Conservation (phyloP, 2,329 filamentous ascomycete species). For the Ophiocordyceps australis region DNA sequence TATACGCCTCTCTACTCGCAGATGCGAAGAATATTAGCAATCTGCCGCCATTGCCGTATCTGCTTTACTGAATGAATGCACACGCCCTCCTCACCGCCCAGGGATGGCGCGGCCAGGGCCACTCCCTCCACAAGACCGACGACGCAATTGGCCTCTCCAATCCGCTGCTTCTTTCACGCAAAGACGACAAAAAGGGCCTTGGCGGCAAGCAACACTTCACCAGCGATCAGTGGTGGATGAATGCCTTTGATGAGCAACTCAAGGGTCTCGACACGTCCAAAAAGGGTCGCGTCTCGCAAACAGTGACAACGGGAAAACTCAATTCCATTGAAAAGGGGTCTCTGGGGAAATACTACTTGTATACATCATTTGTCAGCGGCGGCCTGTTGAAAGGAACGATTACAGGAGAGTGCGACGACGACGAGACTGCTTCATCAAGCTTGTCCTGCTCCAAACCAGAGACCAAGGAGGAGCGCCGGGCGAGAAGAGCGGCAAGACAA, state of each 20-base stretch:
- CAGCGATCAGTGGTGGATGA: conserved; percentile 90
- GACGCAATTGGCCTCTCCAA: conserved; percentile 62
- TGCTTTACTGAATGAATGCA: too few relatives aligned
- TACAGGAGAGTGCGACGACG: conserved; percentile 7
- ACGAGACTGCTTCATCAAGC: too few relatives aligned
- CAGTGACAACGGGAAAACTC: conserved; percentile 32
- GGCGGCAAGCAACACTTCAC: conserved; percentile 54
- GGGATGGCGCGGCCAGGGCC: conserved; percentile 79
- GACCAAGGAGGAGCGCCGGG: conserved; percentile 23
- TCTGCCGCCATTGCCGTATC: too few relatives aligned
- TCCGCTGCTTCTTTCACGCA: conserved; percentile 68
- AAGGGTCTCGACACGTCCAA: conserved; percentile 55
- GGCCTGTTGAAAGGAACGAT: conserved; percentile 60
- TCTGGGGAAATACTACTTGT: conserved; percentile 46
- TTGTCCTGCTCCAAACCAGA: too few relatives aligned
- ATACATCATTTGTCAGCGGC: conserved; percentile 71
- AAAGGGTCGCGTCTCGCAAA: conserved; percentile 36
- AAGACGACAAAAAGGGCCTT: conserved; percentile 64
- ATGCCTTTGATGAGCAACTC: conserved; percentile 80
- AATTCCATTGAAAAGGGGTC: conserved; percentile 35
- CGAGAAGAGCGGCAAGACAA: conserved; percentile 14
- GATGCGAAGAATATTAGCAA: too few relatives aligned
- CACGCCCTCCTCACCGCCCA: conserved; percentile 66
- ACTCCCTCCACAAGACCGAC: conserved; percentile 63
- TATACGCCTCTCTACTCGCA: too few relatives aligned